Conservation (phyloP, 2,329 filamentous ascomycete species). For the Aureobasidium subglaciale region DNA sequence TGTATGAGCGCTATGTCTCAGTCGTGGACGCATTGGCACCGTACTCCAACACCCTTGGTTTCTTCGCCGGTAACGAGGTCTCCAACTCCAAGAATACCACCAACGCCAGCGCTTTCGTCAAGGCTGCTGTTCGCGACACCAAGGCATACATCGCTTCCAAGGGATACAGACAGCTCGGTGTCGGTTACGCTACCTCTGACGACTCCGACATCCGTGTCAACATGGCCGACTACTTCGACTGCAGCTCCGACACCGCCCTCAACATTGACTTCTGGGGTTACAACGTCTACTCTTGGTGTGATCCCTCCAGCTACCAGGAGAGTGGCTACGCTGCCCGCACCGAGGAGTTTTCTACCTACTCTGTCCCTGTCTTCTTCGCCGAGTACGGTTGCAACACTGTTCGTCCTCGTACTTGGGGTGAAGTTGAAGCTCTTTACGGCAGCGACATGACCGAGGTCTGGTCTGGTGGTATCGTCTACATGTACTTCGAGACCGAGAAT, state of each 20-base stretch:
- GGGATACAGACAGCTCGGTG: constrained; percentile 70
- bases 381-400: constrained; percentile 91
- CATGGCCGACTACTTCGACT: constrained; percentile 93
- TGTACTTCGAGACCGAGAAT: constrained; percentile 92
- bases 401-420: constrained; percentile 70
- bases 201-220: constrained; percentile 73
- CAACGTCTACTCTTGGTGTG: constrained; percentile 99
- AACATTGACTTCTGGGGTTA: constrained; percentile 98
- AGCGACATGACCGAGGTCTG: constrained; percentile 76
- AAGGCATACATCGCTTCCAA: constrained; percentile 87
- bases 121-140: constrained; percentile 92
- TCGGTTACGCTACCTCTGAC: constrained; percentile 95
- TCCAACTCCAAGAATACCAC: constrained; percentile 87
- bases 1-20: constrained; percentile 72
- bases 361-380: constrained; percentile 93
- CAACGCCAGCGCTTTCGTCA: constrained; percentile 84
- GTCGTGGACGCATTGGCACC: constrained; percentile 75
- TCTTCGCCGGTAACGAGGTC: constrained; percentile 98
- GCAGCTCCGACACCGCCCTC: constrained; percentile 53
- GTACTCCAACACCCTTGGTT: constrained; percentile 89
- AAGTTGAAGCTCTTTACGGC: constrained; percentile 75
- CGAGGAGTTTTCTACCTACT: constrained; percentile 80
- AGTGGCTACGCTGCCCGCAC: constrained; percentile 81
- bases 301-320: constrained; percentile 64
- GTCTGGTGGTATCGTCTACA: constrained; percentile 97